Evolutionary conservation across 2,329 filamentous ascomycete species (phyloP), one percentile per base, ranked within the genome.

Genomic region (Geosmithia putterillii): DNA sequence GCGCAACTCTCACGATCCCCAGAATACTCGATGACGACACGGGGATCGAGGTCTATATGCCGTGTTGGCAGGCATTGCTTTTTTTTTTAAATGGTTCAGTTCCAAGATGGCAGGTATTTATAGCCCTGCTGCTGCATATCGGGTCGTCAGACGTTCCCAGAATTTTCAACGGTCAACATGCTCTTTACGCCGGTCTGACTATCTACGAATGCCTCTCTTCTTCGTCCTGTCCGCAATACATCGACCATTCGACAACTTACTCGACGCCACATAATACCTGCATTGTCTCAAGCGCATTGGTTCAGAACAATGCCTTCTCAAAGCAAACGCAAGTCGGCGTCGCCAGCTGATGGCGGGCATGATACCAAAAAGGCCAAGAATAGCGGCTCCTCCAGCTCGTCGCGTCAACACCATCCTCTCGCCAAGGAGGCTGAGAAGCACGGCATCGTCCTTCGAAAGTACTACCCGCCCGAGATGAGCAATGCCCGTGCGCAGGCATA

Each of bases 391-490:
- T 48, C 48, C 25, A 59, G 64, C 42, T 60, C 58, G 21, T 52
- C 73, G 42, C 63, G 61, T 32, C 54, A 60, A 20, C 70, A 70
- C 0, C 72, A 75, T 46, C 67, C 65, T 10, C 64, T 65, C 37
- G 56, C 66, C n/a, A 53, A 59, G 15, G 60, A 67, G 19, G 62
- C 69, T 8, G 70, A 74, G 48, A 60, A 68, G 19, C 51, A 81
- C 50, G 80, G 79, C 17, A 78, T 86, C 41, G 76, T 86, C 0
- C 66, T 83, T 32, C 78, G 81, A 36, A 73, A 84, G 40, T 95
- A 81, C 63, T 95, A 95, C 52, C 87, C 87, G 0, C 74, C 76
- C 1, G 87, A 94, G 57, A 94, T 95, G 81, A 84, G 73, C 63
- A 92, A 87, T 53, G 76, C 74, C 41, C 79, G 88, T 35, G 88